phyloP scores from a whole-genome alignment of 208 protist species.

The Trypanosomatidae sp. region DNA sequence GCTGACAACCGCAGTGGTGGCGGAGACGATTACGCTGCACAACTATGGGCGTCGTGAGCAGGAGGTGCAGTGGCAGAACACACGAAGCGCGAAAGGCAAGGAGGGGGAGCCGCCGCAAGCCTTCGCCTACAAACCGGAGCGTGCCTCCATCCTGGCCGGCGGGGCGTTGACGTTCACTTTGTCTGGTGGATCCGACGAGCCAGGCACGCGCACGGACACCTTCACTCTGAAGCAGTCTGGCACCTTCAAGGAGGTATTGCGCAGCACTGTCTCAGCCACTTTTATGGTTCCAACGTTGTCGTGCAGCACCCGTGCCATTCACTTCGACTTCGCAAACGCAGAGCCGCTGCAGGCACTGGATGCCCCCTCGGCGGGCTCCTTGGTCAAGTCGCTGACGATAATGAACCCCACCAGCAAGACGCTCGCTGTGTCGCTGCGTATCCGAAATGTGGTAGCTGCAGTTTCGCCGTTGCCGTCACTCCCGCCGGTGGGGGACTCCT shows the following conservation, averaged over 20 bases:
- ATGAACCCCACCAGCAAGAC: slow-evolving; percentile 87
- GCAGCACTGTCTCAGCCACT: slow-evolving; percentile 62
- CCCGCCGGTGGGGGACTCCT: slow-evolving; percentile 18
- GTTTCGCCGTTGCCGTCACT: slow-evolving; percentile 10
- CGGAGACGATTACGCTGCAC: slow-evolving; percentile 60
- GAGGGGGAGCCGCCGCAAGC: slow-evolving; percentile 60
- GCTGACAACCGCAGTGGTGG: slow-evolving; percentile 77
- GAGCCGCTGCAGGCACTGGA: slow-evolving; percentile 5
- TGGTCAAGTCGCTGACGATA: slow-evolving; percentile 81
- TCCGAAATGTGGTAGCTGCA: slow-evolving; percentile 24
- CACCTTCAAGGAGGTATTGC: slow-evolving; percentile 80
- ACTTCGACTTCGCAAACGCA: slow-evolving; percentile 85
- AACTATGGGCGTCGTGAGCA: slow-evolving; percentile 91
- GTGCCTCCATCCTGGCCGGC: slow-evolving; percentile 61
- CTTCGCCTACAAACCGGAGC: slow-evolving; percentile 86
- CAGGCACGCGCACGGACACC: slow-evolving; percentile 66
- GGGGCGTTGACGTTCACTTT: slow-evolving; percentile 61
- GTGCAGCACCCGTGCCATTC: slow-evolving; percentile 73
- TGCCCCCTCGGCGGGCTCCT: slow-evolving; percentile 1
- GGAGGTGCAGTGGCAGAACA: slow-evolving; percentile 90
- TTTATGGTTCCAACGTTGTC: slow-evolving; percentile 87
- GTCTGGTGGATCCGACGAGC: slow-evolving; percentile 42
- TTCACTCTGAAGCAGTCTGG: slow-evolving; percentile 86
- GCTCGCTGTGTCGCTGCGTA: slow-evolving; percentile 70
- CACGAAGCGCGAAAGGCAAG: slow-evolving; percentile 63